These are phyloP conservation scores for Ceratocystis alfenasii DNA, from an alignment of 2,329 filamentous ascomycete genomes.

Conservation along the genomic window DNA sequence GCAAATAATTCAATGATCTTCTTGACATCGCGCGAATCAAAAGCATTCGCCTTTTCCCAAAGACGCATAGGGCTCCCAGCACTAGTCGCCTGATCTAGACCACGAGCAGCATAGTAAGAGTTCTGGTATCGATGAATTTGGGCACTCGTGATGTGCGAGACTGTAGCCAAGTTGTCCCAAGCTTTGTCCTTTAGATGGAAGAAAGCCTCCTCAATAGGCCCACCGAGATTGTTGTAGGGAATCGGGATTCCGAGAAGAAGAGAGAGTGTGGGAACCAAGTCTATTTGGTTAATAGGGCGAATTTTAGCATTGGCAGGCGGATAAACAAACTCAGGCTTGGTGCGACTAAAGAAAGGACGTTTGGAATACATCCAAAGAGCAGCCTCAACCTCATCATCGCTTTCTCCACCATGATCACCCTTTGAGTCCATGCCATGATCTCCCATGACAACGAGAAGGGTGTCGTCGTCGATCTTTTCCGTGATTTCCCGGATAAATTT, in stretches of 20 bases:
- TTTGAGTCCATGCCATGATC: conserved; percentile 98
- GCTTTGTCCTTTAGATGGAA: conserved; percentile 54
- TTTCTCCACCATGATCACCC: conserved; percentile 96
- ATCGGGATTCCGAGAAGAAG: conserved; percentile 83
- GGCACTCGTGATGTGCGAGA: conserved; percentile 64
- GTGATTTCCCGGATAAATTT: conserved; percentile 61
- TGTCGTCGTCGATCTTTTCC: conserved; percentile 64
- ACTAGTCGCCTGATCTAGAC: conserved; percentile 49
- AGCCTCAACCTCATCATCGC: conserved; percentile 87
- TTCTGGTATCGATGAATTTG: conserved; percentile 83
- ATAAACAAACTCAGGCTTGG: conserved; percentile 43
- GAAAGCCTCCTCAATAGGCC: conserved; percentile 90
- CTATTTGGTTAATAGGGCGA: conserved; percentile 71
- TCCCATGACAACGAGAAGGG: conserved; percentile 90
- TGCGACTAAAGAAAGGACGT: conserved; percentile 69
- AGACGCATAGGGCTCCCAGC: conserved; percentile 32
- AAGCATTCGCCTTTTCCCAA: conserved; percentile 37
- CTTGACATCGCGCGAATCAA: conserved; percentile 32
- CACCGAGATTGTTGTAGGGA: conserved; percentile 89
- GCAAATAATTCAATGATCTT: conserved; percentile 48
- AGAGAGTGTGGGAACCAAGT: conserved; percentile 83
- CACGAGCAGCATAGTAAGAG: conserved; percentile 64
- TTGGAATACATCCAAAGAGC: conserved; percentile 98
- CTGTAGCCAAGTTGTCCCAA: conserved; percentile 65
- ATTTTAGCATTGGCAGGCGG: conserved; percentile 64